These are phyloP conservation scores for Tuber calosporum DNA, from an alignment of 495 filamentous ascomycete species.

Conservation along the genomic window DNA sequence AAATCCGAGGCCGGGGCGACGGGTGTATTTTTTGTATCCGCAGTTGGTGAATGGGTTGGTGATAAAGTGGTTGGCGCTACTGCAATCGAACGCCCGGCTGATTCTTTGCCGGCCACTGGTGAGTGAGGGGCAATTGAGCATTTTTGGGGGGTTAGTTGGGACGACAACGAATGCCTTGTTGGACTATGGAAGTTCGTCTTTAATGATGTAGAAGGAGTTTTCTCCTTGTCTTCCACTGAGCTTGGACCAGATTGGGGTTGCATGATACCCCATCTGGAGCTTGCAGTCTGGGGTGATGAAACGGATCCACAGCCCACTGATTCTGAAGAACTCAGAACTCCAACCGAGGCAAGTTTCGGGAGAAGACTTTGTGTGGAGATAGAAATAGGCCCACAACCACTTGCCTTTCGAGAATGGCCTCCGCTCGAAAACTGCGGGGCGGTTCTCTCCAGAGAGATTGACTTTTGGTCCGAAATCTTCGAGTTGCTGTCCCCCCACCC, in stretches of 20 bases:
- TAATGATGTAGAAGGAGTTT: constrained; percentile 19
- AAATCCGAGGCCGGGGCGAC: constrained; percentile 6
- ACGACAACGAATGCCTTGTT: constrained; percentile 11
- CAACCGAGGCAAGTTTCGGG: constrained; percentile 13
- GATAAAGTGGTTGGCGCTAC: constrained; percentile 22
- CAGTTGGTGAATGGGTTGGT: constrained; percentile 12
- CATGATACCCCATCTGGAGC: constrained; percentile 27
- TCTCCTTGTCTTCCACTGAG: constrained; percentile 22
- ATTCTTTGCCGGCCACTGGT: constrained; percentile 19
- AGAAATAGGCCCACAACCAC: background rate
- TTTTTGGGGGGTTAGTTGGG: constrained; percentile 22
- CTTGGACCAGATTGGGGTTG: constrained; percentile 18
- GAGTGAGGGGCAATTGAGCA: constrained; percentile 24
- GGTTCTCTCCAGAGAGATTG: constrained; percentile 3
- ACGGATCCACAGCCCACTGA: constrained; percentile 8
- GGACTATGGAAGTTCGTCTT: constrained; percentile 19
- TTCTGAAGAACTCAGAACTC: constrained; percentile 17
- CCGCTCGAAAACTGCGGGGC: background rate
- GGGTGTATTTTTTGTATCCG: constrained; percentile 13
- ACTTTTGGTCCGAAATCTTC: constrained; percentile 16
- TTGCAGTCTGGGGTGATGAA: constrained; percentile 20
- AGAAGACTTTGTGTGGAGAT: constrained; percentile 3
- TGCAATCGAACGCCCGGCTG: constrained; percentile 19
- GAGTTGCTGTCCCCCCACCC: constrained; percentile 37
- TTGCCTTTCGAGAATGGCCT: background rate